phyloP scores from a whole-genome alignment of 1,284 basidiomycete genomes.

The Ceratobasidium sp. region DNA sequence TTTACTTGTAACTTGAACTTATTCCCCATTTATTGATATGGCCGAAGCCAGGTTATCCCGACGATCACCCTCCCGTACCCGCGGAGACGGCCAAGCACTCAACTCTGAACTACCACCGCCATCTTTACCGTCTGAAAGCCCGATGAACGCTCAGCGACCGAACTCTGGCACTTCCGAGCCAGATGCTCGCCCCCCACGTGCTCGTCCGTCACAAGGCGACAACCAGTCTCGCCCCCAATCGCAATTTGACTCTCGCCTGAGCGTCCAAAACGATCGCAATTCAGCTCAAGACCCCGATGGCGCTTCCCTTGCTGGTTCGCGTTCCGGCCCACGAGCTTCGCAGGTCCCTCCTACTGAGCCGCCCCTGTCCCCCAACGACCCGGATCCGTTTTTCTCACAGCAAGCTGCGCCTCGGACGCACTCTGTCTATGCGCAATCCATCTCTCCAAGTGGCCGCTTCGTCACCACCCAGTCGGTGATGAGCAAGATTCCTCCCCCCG shows the following conservation, averaged over 20 bases:
- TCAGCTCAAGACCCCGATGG: slow-evolving; percentile 25
- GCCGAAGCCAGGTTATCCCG: slow-evolving; percentile 21
- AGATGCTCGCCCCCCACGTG: slow-evolving; percentile 2
- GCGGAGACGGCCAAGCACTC: slow-evolving; percentile 5
- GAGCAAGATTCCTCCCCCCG: slow-evolving; percentile 41
- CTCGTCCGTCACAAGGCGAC: slow-evolving; percentile 17
- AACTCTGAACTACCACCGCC: slow-evolving; percentile 18
- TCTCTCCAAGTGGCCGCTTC: slow-evolving; percentile 14
- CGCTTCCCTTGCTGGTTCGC: slow-evolving; percentile 30
- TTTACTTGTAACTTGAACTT: not conserved
- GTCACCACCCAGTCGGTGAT: slow-evolving; percentile 2
- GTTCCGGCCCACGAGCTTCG: slow-evolving; percentile 11
- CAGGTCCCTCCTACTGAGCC: slow-evolving; percentile 17
- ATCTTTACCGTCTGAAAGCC: not conserved
- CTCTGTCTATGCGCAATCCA: slow-evolving; percentile 23
- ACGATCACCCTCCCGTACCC: slow-evolving; percentile 19
- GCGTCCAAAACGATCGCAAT: slow-evolving; percentile 15
- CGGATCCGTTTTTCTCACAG: slow-evolving; percentile 36
- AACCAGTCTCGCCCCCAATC: slow-evolving; percentile 18
- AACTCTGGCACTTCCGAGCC: slow-evolving; percentile 26
- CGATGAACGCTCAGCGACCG: slow-evolving; percentile 16
- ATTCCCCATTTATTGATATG: slow-evolving; percentile 3
- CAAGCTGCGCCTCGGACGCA: slow-evolving; percentile 1
- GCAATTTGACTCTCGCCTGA: slow-evolving; percentile 23
- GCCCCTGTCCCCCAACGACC: slow-evolving; percentile 25